These are phyloP conservation scores for Podaxis pistillaris DNA, from an alignment of 768 basidiomycete species.

Conservation along the genomic window DNA sequence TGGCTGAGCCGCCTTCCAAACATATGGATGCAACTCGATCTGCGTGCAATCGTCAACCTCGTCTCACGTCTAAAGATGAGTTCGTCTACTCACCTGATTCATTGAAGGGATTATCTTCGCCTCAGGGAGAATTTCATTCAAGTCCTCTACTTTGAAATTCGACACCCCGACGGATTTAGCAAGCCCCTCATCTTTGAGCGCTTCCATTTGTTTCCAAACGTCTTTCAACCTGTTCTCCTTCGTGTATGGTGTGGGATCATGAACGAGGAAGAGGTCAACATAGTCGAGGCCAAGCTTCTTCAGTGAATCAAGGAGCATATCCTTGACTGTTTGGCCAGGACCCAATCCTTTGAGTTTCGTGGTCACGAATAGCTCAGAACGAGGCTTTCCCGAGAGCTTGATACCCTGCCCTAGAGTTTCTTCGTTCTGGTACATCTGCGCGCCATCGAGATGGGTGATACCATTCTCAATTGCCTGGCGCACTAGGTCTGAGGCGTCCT, in stretches of 20 bases:
- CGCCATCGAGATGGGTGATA: slow-evolving; percentile 64
- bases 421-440: slow-evolving; percentile 60
- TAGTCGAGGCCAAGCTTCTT: slow-evolving; percentile 48
- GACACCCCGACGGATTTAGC: slow-evolving; percentile 66
- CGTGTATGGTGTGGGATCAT: slow-evolving; percentile 36
- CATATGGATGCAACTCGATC: slow-evolving; percentile 73
- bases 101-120: slow-evolving; percentile 60
- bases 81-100: slow-evolving; percentile 52
- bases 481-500: slow-evolving; percentile 42
- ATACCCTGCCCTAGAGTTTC: slow-evolving; percentile 42
- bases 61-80: neutral
- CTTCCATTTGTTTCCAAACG: slow-evolving; percentile 63
- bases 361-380: slow-evolving; percentile 59
- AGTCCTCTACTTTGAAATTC: slow-evolving; percentile 57
- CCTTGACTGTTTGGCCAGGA: slow-evolving; percentile 44
- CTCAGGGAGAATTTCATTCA: slow-evolving; percentile 49
- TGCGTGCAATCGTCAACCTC: slow-evolving; percentile 23
- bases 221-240: slow-evolving; percentile 44
- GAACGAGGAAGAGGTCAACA: slow-evolving; percentile 67
- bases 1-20: slow-evolving; percentile 57
- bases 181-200: slow-evolving; percentile 43
- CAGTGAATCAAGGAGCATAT: slow-evolving; percentile 51
- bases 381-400: slow-evolving; percentile 45
- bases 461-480: slow-evolving; percentile 51
- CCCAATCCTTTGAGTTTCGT: slow-evolving; percentile 50